Base-by-base conservation (phyloP, 768 basidiomycete genomes). In the Serendipita indica region DNA sequence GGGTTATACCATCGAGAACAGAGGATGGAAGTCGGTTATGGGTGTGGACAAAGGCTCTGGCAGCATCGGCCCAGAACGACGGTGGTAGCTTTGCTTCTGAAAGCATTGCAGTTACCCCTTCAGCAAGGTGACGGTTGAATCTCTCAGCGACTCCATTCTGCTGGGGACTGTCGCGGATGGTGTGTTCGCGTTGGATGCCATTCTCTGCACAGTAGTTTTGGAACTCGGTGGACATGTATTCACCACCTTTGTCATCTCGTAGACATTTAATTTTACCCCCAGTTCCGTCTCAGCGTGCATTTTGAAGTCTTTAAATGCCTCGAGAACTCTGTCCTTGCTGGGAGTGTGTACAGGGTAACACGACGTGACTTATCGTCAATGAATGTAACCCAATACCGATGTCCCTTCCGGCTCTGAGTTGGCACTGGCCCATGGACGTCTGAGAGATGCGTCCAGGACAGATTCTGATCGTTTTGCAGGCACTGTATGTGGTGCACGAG, bases 321-420 rank as follows among this genome's bases (percentile, higher is more conserved):
- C 62, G 20, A 67, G 39, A 33, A 67, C 67, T 2, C 52, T 41
- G 33, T 33, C 41, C 60, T 75, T 75, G 1, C 57, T 60, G 2
- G 57, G 57, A 1, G 74, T 59, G 12, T 69, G 37, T 63, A 60
- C 12, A 70, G 33, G 2, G 60, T 63, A 3, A 67, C 69, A 14
- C 64, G 60, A 3, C 67, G 63, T 0, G 69, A 63, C 27, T 64
- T 59, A 39, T 75, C 70, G 45, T 76, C 73, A 0, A 65, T 73
- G 59, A 71, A 76, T 0, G 67, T 69, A 7, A 66, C 57, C 39
- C 69, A 71, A 52, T 76, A 75, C 0, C 43, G 28, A 3, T 64
- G 57, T 27, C 70, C 67, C 0, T 67, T 65, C 0, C 66, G 58
- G 2, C 67, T 66, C 0, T 62, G 20, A 1, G 64, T 62, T 0